Base-by-base conservation (phyloP, 345 rosid genomes). In the Hirschfeldia incana region DNA sequence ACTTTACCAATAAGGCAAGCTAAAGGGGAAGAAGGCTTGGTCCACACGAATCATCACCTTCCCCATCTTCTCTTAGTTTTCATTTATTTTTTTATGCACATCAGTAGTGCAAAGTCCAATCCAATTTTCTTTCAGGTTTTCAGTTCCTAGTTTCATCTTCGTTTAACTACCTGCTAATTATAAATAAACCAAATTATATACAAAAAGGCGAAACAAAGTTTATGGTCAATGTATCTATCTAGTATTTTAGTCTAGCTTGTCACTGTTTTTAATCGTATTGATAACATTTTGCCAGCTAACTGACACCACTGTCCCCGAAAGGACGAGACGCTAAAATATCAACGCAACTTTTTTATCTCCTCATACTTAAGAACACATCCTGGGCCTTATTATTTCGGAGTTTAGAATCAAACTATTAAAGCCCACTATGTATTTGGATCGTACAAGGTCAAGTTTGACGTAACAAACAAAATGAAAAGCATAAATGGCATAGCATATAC, bases 1-100 rank as follows among this genome's bases (percentile, higher is more conserved):
- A 70, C 83, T 80, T 80, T 80, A 75, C 83, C 83, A 80, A 75
- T 75, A 80, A 80, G 83, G 83, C 83, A 80, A 80, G 83, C 79
- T 55, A 80, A 70, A 80, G 83, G 70, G 49, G 65, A 21, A n/a
- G 46, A 32, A 75, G 72, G 55, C 79, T 80, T 80, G 83, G 80
- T 69, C 83, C 83, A 80, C 83, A 80, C 83, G 83, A 75, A 75
- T 80, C 83, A 80, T 80, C 79, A 69, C 69, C 76, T 37, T 74
- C 60, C 21, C 6, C 59, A 59, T 72, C 60, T 33, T 73, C 36
- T 57, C 17, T 49, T 49, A 2, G 13, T n/a, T n/a, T 30, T 73
- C 65, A 17, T 55, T 64, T 39, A 17, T 68, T 34, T n/a, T 66
- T 29, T n/a, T 55, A 28, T 55, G 16, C 36, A 8, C 59, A 29